phyloP scores from a whole-genome alignment of 1,139 yeast genomes.

The Schwanniomyces etchellsii region DNA sequence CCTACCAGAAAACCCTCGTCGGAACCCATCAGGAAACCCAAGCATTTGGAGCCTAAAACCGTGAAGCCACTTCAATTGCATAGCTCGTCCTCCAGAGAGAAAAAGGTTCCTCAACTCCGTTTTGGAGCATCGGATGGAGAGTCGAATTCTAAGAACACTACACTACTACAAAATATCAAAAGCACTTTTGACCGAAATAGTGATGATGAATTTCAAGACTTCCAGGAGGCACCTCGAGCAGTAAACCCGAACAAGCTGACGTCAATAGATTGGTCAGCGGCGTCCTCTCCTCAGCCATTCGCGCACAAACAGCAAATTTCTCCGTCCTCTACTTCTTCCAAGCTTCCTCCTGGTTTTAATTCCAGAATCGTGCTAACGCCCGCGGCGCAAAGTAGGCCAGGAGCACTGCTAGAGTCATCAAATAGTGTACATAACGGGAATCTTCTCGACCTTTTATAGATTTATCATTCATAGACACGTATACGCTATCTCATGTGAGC shows the following conservation, averaged over 20 bases:
- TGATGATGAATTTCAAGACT: conserved; percentile 28
- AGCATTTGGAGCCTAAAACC: background rate
- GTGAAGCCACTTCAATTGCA: no score
- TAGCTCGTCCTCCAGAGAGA: no score
- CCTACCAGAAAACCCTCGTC: background rate
- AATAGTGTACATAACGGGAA: no score
- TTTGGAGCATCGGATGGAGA: conserved; percentile 21
- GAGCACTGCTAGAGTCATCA: no score
- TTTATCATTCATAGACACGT: no score
- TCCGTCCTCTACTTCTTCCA: background rate
- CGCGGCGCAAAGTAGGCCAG: no score
- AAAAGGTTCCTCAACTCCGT: conserved; percentile 9
- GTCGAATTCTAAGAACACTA: conserved; percentile 10
- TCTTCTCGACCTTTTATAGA: no score
- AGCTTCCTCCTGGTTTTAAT: conserved; percentile 24
- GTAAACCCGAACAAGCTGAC: no score
- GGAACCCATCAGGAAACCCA: background rate
- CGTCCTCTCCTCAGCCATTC: background rate
- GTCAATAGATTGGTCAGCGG: background rate
- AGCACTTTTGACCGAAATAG: conserved; percentile 12
- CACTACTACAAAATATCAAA: conserved; percentile 17
- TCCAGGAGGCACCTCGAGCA: conserved; percentile 28
- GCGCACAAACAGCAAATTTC: background rate
- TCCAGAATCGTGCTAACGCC: conserved; percentile 15
- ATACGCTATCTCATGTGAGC: no score